Conservation (phyloP, 148 eudicot species). For the Beta vulgaris region DNA sequence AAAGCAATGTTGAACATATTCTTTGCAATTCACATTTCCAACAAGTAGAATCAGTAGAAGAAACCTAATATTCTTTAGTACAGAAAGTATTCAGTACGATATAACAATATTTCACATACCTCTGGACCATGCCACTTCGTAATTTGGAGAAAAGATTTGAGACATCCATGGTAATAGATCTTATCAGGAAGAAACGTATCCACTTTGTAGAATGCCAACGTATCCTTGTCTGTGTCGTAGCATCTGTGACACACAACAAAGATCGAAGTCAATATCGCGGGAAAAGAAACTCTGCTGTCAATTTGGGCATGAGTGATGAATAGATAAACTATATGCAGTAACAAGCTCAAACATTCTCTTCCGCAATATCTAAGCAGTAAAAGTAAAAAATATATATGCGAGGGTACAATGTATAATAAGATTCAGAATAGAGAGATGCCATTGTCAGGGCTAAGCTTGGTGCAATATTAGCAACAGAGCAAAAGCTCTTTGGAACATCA, state of each 20-base stretch:
- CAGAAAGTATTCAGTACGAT: neutral
- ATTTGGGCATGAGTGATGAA: neutral
- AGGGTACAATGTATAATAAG: no score
- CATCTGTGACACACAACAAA: slow-evolving; percentile 47
- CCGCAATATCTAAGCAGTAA: neutral
- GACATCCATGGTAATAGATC: slow-evolving; percentile 93
- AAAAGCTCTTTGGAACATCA: no score
- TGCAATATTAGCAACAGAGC: no score
- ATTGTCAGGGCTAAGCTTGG: no score
- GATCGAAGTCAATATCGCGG: neutral
- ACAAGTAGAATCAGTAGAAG: neutral
- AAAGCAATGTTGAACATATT: neutral
- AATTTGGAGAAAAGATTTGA: slow-evolving; percentile 80
- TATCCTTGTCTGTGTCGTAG: slow-evolving; percentile 84
- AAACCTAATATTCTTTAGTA: neutral
- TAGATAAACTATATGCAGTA: neutral
- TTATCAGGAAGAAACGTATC: slow-evolving; percentile 77
- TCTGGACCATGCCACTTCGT: slow-evolving; percentile 98
- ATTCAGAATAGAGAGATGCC: no score
- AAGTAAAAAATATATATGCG: no score
- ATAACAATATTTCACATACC: slow-evolving; percentile 38
- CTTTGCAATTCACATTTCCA: neutral
- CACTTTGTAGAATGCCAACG: slow-evolving; percentile 83
- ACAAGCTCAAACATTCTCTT: neutral
- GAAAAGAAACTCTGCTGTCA: neutral